A percentile compares a stretch with the other conserved stretches of the same genome.
Conservation (phyloP, 2,329 filamentous ascomycete species). For the Alternaria brassicicola region DNA sequence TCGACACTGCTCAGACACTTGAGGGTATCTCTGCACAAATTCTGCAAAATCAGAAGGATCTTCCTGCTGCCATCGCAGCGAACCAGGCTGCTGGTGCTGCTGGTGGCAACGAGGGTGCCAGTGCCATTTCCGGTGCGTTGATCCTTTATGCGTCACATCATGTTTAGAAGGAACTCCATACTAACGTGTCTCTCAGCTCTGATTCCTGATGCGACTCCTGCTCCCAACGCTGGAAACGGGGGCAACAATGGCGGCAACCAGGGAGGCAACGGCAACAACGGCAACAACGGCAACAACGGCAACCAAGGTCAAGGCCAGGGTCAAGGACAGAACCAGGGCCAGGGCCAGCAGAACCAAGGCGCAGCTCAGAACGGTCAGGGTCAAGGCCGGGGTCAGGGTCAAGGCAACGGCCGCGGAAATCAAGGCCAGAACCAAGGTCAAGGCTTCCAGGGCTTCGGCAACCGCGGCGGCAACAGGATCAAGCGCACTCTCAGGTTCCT, state of each 20-base stretch:
- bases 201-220: conserved; percentile 18
- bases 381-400: not conserved
- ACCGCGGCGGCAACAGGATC: conserved; percentile 2
- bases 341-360: not conserved
- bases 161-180: not conserved
- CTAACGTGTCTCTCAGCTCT: conserved; percentile 24
- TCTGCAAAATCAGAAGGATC: conserved; percentile 58
- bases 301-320: conserved; percentile 1
- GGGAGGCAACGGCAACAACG: conserved; percentile 1
- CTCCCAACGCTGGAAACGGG: conserved; percentile 16
- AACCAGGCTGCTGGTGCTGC: conserved; percentile 54
- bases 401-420: not conserved
- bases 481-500: conserved; percentile 10
- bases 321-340: not conserved
- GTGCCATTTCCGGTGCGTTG: conserved; percentile 51
- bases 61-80: conserved; percentile 55
- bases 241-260: conserved; percentile 23
- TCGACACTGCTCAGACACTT: conserved; percentile 56
- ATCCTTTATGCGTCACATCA: conserved; percentile 18
- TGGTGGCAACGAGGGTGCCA: conserved; percentile 43
- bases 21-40: conserved; percentile 58
- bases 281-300: conserved; percentile 9
- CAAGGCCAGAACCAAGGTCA: not conserved
- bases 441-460: not conserved
- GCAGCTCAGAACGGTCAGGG: not conserved